Evolutionary conservation across 345 rosid genomes (phyloP).

Genomic region (Erodium maritimum): DNA sequence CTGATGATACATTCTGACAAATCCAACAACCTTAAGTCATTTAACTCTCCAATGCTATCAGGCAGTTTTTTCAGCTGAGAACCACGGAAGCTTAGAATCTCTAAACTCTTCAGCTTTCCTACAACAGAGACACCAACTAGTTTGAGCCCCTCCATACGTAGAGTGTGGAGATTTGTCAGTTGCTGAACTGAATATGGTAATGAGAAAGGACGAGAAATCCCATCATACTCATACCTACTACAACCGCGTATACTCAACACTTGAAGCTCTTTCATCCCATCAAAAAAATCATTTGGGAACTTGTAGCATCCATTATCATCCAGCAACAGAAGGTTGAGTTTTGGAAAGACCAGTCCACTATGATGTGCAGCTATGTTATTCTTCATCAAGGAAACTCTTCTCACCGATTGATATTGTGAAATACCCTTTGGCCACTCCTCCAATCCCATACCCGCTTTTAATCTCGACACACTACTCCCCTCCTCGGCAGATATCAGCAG

Average conservation of each 20-base stretch:
- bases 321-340: slow-evolving; percentile 1
- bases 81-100: not conserved
- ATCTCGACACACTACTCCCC: not conserved
- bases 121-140: not conserved
- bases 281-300: not conserved
- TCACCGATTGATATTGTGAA: too few species aligned
- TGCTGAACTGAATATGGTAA: not conserved
- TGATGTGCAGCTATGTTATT: not conserved
- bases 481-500: not conserved
- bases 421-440: slow-evolving; percentile 6
- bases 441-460: not conserved
- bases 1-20: rapidly evolving
- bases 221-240: too few species aligned
- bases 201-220: too few species aligned
- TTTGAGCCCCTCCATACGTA: not conserved
- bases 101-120: not conserved
- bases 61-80: not conserved
- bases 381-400: not conserved
- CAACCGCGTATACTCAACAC: not conserved
- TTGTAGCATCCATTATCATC: not conserved
- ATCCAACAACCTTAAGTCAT: slow-evolving; percentile 5
- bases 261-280: slow-evolving; percentile 1
- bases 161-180: not conserved
- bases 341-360: not conserved
- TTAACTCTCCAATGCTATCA: not conserved